Base-by-base conservation (phyloP, 331 rosid genomes). In the Pyrus hybrid region DNA sequence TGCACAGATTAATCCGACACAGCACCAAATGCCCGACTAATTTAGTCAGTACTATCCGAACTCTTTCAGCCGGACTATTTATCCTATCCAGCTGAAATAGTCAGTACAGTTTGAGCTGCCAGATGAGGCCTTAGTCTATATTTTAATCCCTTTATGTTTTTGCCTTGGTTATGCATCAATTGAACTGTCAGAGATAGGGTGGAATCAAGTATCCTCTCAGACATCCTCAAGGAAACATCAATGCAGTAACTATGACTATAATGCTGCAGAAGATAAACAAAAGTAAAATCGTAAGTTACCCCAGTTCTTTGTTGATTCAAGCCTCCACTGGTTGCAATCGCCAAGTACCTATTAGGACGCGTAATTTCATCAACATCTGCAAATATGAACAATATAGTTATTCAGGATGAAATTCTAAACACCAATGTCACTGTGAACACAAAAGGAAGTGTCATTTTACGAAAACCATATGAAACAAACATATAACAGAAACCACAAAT, bases 281-380 rank as follows among this genome's bases (percentile, higher is more conserved):
- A 29, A 74, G 64, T 75, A 53, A 60, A 35, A 35, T 2, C 43
- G 53, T 45, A 47, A 47, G 74, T 54, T 86, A 95, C 99, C 91
- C 99, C 99, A 23, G 99, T 95, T 86, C 99, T 87, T 78, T 95
- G 99, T 83, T 94, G 99, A 87, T 94, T 92, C 88, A 94, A 88
- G 68, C 99, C 97, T 83, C 99, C 99, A 84, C 99, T 94, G 6
- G 99, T 92, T 74, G 97, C 99, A 76, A 95, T 95, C 70, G 87
- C 74, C 90, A 95, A 82, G 78, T 87, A 95, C 23, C 96, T 88
- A 78, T 89, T 86, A 22, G 87, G 77, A 35, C 26, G 85, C 0
- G 92, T 89, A n/a, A 84, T 53, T 29, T 60, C 91, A 73, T 83
- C 82, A 84, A 85, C 96, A 79, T 83, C 99, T 92, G 90, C 86